These are phyloP conservation scores for Fusarium circinatum DNA, from an alignment of 2,329 filamentous ascomycete species.

Conservation along the genomic window DNA sequence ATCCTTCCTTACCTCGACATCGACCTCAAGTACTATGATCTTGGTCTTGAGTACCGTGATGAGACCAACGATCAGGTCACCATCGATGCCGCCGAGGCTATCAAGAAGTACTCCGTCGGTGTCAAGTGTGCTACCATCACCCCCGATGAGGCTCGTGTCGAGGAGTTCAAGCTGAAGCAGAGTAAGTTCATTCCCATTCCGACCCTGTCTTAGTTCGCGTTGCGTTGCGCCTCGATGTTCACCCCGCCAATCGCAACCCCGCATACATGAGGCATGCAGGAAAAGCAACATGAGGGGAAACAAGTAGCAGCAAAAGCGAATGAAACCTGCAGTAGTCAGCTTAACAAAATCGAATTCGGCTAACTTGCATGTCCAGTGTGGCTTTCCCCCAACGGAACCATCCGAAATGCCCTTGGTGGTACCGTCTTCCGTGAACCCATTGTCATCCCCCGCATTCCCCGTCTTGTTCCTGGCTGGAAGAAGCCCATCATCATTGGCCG, in stretches of 20 bases:
- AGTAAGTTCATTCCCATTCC: slow-evolving; percentile 65
- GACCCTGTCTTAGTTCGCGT: slow-evolving; percentile 7
- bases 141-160: slow-evolving; percentile 92
- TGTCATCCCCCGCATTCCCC: slow-evolving; percentile 91
- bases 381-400: slow-evolving; percentile 96
- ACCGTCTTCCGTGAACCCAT: slow-evolving; percentile 99
- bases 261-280: slow-evolving; percentile 37
- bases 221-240: slow-evolving; percentile 30
- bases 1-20: slow-evolving; percentile 96
- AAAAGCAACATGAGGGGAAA: slow-evolving; percentile 18
- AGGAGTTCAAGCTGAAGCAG: slow-evolving; percentile 99
- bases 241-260: slow-evolving; percentile 38
- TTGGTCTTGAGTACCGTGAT: slow-evolving; percentile 94
- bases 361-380: slow-evolving; percentile 73
- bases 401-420: slow-evolving; percentile 80
- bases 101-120: slow-evolving; percentile 98
- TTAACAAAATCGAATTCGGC: slow-evolving; percentile 23
- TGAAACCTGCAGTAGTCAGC: slow-evolving; percentile 12
- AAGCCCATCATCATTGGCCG: slow-evolving; percentile 99
- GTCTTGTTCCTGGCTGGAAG: slow-evolving; percentile 96
- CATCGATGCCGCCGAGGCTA: slow-evolving; percentile 92
- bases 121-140: slow-evolving; percentile 99
- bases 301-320: slow-evolving; percentile 19
- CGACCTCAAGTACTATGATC: slow-evolving; percentile 97
- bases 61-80: slow-evolving; percentile 97